These are phyloP conservation scores for Flammula alnicola DNA, from an alignment of 1,284 basidiomycete genomes.

Conservation along the genomic window DNA sequence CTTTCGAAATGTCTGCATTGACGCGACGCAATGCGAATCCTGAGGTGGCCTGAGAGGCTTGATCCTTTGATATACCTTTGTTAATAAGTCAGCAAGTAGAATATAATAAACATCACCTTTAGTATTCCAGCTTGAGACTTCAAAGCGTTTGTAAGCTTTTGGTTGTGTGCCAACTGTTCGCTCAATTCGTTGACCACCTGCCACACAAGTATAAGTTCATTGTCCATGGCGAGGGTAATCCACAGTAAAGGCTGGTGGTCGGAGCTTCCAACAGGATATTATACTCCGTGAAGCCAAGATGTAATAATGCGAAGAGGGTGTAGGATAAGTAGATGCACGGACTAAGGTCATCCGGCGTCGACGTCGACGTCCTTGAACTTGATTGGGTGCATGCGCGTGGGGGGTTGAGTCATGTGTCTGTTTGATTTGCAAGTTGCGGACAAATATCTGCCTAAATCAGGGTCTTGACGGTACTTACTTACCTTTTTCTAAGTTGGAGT, in stretches of 20 bases:
- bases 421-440: too few species aligned
- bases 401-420: too few species aligned
- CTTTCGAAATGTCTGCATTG: constrained; percentile 94
- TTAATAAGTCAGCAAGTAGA: constrained; percentile 14
- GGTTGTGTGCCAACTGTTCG: constrained; percentile 88
- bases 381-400: too few species aligned
- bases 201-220: constrained; percentile 77
- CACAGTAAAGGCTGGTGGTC: constrained; percentile 16
- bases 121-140: constrained; percentile 78
- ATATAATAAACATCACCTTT: constrained; percentile 58
- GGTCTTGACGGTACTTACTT: too few species aligned
- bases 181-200: constrained; percentile 81
- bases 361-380: too few species aligned
- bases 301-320: too few species aligned
- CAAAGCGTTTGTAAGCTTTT: constrained; percentile 76
- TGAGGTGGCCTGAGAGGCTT: constrained; percentile 78
- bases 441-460: too few species aligned
- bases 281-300: too few species aligned
- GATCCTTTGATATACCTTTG: constrained; percentile 54
- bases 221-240: constrained; percentile 53
- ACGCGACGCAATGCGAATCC: constrained; percentile 88
- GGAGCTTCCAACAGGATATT: too few species aligned
- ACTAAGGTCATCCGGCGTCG: too few species aligned
- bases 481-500: too few species aligned
- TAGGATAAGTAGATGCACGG: too few species aligned